Percentiles rank a stretch among this genome's conserved stretches.
These are phyloP conservation scores for Saccharomycopsis babjevae DNA, from an alignment of 805 yeast species.

Conservation along the genomic window DNA sequence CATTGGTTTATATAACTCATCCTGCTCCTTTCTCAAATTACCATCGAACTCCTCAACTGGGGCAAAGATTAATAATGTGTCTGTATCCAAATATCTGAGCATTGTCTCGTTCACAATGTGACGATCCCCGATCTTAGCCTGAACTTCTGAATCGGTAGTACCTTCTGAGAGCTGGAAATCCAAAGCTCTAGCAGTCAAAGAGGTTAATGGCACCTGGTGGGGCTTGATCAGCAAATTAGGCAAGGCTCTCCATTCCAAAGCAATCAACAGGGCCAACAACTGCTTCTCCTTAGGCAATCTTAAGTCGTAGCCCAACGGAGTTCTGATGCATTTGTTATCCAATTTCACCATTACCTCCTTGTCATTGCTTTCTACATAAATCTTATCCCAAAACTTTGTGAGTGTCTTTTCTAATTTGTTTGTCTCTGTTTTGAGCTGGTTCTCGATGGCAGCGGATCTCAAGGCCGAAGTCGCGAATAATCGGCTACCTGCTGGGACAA, in stretches of 20 bases:
- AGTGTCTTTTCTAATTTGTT: conserved; percentile 61
- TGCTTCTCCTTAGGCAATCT: conserved; percentile 49
- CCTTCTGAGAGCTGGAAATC: conserved; percentile 44
- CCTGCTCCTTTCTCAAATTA: conserved; percentile 66
- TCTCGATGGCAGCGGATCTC: conserved; percentile 32
- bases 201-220: conserved; percentile 77
- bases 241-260: conserved; percentile 80
- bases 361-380: conserved; percentile 29
- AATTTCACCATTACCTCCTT: conserved; percentile 45
- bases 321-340: conserved; percentile 67
- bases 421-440: conserved; percentile 48
- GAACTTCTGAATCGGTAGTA: conserved; percentile 30
- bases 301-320: conserved; percentile 71
- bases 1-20: conserved; percentile 64
- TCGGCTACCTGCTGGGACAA: neutral
- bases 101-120: conserved; percentile 49
- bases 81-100: conserved; percentile 85
- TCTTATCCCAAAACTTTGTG: conserved; percentile 75
- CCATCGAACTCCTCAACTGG: conserved; percentile 80
- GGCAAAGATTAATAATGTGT: conserved; percentile 79
- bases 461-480: neutral
- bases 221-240: conserved; percentile 61
- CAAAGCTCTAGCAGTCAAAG: conserved; percentile 76
- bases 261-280: conserved; percentile 61
- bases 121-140: conserved; percentile 51